Conservation (phyloP, 2,329 filamentous ascomycete genomes). For the Cercospora nicotianae region DNA sequence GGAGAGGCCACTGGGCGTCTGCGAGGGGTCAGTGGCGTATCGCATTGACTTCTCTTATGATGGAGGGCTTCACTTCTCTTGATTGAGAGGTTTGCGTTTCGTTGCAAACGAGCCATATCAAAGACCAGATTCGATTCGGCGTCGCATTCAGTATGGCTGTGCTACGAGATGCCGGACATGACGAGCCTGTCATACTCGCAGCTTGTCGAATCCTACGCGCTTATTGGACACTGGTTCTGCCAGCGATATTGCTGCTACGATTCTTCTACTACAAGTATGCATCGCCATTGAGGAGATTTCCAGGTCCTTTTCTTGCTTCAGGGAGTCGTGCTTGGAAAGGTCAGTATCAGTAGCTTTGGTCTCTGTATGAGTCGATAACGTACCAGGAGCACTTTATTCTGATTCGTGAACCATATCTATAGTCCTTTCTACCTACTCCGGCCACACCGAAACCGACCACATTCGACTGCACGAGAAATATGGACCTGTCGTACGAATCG, state of each 20-base stretch:
- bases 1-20: background rate
- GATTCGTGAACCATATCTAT: background rate
- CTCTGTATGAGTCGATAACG: background rate
- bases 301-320: slow-evolving; percentile 35
- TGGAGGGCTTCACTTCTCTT: background rate
- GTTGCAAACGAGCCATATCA: background rate
- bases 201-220: slow-evolving; percentile 19
- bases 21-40: background rate
- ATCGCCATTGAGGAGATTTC: slow-evolving; percentile 34
- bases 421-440: slow-evolving; percentile 30
- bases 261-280: slow-evolving; percentile 35
- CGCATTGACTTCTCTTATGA: background rate
- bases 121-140: background rate
- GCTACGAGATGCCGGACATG: background rate
- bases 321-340: slow-evolving; percentile 37
- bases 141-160: background rate
- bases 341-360: background rate
- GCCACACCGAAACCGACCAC: slow-evolving; percentile 33
- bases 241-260: slow-evolving; percentile 31
- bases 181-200: slow-evolving; percentile 18
- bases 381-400: background rate
- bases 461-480: slow-evolving; percentile 30
- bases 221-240: slow-evolving; percentile 30
- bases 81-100: background rate
- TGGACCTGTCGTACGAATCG: slow-evolving; percentile 36